A percentile compares a stretch with the other conserved stretches of the same genome.
These are phyloP conservation scores for Suhomyces bokatorum DNA, from an alignment of 1,139 yeast genomes.

Conservation along the genomic window DNA sequence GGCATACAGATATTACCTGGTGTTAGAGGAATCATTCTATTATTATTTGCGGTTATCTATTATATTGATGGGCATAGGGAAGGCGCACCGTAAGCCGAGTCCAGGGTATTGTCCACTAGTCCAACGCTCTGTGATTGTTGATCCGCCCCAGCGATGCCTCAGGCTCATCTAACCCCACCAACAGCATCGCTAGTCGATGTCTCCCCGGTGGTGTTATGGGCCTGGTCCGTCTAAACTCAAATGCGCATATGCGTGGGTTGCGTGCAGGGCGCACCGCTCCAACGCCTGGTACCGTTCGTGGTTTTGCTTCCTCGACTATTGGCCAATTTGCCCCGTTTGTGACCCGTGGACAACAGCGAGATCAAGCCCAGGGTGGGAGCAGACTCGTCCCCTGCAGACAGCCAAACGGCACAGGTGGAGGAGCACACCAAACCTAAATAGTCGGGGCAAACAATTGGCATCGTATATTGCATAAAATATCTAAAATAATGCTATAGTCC, in stretches of 20 bases:
- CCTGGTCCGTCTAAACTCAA: background rate
- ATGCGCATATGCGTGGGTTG: background rate
- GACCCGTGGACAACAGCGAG: no score
- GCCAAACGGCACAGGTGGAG: no score
- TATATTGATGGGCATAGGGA: background rate
- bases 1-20: background rate
- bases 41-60: slow-evolving; percentile 9
- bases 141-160: no score
- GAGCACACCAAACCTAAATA: background rate
- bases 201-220: background rate
- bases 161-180: background rate
- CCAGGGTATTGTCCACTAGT: background rate
- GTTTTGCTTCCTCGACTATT: background rate
- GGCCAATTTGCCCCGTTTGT: background rate
- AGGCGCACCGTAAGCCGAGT: background rate
- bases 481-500: slow-evolving; percentile 2
- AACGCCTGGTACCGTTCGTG: background rate
- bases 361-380: no score
- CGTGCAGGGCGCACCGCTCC: background rate
- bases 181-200: background rate
- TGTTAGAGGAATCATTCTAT: slow-evolving; percentile 2
- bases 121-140: background rate
- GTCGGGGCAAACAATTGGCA: slow-evolving; percentile 2
- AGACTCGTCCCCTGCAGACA: no score
- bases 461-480: slow-evolving; percentile 9